Base-by-base conservation (phyloP, 768 basidiomycete species). In the Postia placenta region DNA sequence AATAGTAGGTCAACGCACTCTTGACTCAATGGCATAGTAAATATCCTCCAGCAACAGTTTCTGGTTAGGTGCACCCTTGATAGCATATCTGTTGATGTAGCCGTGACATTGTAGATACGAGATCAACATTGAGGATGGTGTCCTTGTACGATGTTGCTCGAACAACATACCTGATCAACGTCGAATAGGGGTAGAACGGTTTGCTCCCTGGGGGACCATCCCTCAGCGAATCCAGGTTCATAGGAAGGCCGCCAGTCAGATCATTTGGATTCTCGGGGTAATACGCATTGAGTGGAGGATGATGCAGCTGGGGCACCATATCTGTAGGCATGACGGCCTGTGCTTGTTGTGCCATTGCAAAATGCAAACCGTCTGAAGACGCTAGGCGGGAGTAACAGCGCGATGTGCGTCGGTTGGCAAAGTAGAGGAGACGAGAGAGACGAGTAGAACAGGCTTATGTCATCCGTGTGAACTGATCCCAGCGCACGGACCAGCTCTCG, bases 171-270 rank as follows among this genome's bases (percentile, higher is more conserved):
- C 89, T 81, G 60, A 92, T 92, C 47, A 92, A 79, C 27, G 89
- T 92, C 2, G 89, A 92, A 63, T 92, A 92, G 2, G 89, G 90
- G 60, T 92, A 92, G 60, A 92, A 91, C 5, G 89, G 89, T 65
- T 92, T 92, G 64, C 81, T 88, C 41, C 90, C 89, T 5, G 90
- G 87, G 2, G 89, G 90, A 0, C 90, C 88, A 61, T 92, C 89
- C 46, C 89, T 76, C 48, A 92, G 73, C 2, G 89, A 91, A 65
- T 90, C 87, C 22, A 92, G 83, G 61, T 87, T 92, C 60, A 92
- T 87, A 44, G 88, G 88, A 26, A 90, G 74, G 20, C 87, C 87
- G 20, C 88, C 87, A 6, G 87, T 87, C 53, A 90, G 75, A 71
- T 91, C 87, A 60, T 75, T 83, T 53, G 83, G 82, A 54, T 56